phyloP scores from a whole-genome alignment of 2,329 filamentous ascomycete species.

The Fusarium multiceps region DNA sequence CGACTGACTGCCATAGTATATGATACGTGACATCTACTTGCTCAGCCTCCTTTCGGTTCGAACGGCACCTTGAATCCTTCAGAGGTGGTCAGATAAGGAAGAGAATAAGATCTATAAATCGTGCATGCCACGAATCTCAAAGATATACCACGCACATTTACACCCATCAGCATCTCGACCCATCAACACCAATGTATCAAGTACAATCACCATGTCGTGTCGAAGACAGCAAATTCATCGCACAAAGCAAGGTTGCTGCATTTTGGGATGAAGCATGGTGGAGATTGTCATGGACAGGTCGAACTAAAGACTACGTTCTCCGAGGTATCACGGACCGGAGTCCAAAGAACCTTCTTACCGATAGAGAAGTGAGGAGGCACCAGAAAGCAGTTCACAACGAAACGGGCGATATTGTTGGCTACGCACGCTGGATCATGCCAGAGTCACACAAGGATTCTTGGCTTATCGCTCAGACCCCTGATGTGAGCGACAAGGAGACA shows the following conservation, averaged over 20 bases:
- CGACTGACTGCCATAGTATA: neutral
- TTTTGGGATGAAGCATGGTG: slow-evolving; percentile 40
- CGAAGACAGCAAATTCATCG: slow-evolving; percentile 19
- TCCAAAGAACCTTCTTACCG: slow-evolving; percentile 31
- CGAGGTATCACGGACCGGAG: slow-evolving; percentile 21
- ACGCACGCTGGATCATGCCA: slow-evolving; percentile 34
- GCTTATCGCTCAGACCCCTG: slow-evolving; percentile 30
- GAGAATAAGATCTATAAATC: neutral
- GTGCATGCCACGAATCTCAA: neutral
- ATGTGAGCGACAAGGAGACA: slow-evolving; percentile 11
- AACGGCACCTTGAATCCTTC: neutral
- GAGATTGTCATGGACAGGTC: slow-evolving; percentile 28
- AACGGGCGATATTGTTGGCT: slow-evolving; percentile 41
- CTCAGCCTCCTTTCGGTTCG: neutral
- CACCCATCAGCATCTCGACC: neutral
- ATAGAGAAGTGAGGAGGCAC: slow-evolving; percentile 33
- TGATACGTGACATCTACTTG: neutral
- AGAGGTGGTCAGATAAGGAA: neutral
- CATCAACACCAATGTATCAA: slow-evolving; percentile 6
- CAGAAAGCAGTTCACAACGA: slow-evolving; percentile 31
- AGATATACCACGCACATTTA: neutral
- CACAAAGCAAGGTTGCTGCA: slow-evolving; percentile 32
- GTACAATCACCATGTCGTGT: slow-evolving; percentile 16
- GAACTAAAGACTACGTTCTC: slow-evolving; percentile 23
- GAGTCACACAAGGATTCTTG: slow-evolving; percentile 13